These are phyloP conservation scores for Saccharomyces paradoxus DNA, from an alignment of 805 yeast genomes.

Conservation along the genomic window DNA sequence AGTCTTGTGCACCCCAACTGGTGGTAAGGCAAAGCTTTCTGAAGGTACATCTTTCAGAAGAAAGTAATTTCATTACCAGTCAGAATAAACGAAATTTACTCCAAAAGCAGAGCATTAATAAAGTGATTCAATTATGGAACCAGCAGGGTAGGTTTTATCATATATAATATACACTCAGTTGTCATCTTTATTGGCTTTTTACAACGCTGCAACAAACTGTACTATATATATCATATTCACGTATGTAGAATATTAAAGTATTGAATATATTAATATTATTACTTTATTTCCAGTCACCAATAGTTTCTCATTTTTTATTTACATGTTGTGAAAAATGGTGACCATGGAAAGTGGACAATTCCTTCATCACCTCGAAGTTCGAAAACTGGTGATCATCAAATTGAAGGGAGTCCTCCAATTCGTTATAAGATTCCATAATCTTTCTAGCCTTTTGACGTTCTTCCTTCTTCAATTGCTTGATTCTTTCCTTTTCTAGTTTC, in stretches of 20 bases:
- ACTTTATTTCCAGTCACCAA: not conserved
- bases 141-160: not conserved
- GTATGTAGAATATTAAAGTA: constrained; percentile 1
- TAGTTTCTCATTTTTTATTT: not conserved
- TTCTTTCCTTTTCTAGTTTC: constrained; percentile 17
- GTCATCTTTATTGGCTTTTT: not conserved
- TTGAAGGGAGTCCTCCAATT: constrained; percentile 6
- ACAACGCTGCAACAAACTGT: not conserved
- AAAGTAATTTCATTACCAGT: constrained; percentile 49
- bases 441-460: constrained; percentile 15
- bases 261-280: not conserved
- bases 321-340: constrained; percentile 4
- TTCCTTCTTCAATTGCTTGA: constrained; percentile 14
- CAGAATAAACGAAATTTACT: not conserved
- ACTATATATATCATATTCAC: constrained; percentile 1
- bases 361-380: constrained; percentile 1
- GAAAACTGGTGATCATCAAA: not conserved
- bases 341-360: constrained; percentile 8
- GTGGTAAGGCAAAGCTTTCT: constrained; percentile 99
- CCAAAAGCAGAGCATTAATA: not conserved
- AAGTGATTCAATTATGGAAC: not conserved
- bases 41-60: constrained; percentile 99
- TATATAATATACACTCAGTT: constrained; percentile 1
- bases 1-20: constrained; percentile 97
- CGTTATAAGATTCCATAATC: constrained; percentile 12